Conservation (phyloP, 129 eudicot genomes). For the Chrysanthemum makinoi region DNA sequence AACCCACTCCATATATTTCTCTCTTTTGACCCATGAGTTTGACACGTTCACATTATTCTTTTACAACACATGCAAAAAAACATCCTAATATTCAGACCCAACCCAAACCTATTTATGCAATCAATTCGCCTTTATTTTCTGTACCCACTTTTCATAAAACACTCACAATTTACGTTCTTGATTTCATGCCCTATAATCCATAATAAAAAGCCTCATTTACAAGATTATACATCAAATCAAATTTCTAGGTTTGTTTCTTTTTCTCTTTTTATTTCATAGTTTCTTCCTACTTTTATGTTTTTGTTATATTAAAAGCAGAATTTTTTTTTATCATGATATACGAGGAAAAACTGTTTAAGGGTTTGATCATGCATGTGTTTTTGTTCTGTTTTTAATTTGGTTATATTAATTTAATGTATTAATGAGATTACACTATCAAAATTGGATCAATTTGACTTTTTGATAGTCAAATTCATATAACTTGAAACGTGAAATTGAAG, state of each 20-base stretch:
- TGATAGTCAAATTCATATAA: neutral
- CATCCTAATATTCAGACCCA: too few relatives aligned
- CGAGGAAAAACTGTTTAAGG: neutral
- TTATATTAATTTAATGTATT: neutral
- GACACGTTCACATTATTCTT: conserved; percentile 16
- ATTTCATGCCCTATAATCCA: conserved; percentile 2
- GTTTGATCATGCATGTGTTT: conserved; percentile 2
- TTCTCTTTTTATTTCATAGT: neutral
- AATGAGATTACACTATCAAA: neutral
- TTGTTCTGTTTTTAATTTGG: neutral
- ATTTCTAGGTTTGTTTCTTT: conserved; percentile 25
- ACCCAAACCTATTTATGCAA: neutral
- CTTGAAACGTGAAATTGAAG: neutral
- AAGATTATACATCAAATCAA: neutral
- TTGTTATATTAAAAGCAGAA: too few relatives aligned
- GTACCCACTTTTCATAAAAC: conserved; percentile 11
- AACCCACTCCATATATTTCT: too few relatives aligned
- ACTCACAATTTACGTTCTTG: neutral
- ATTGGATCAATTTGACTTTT: conserved; percentile 11
- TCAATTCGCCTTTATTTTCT: conserved; percentile 32
- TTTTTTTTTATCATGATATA: neutral
- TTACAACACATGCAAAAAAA: conserved; percentile 16
- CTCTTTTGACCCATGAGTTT: neutral
- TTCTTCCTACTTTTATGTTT: conserved; percentile 6
- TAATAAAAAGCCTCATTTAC: neutral